phyloP scores from a whole-genome alignment of 441 rosid species.

The Populus hybrid region DNA sequence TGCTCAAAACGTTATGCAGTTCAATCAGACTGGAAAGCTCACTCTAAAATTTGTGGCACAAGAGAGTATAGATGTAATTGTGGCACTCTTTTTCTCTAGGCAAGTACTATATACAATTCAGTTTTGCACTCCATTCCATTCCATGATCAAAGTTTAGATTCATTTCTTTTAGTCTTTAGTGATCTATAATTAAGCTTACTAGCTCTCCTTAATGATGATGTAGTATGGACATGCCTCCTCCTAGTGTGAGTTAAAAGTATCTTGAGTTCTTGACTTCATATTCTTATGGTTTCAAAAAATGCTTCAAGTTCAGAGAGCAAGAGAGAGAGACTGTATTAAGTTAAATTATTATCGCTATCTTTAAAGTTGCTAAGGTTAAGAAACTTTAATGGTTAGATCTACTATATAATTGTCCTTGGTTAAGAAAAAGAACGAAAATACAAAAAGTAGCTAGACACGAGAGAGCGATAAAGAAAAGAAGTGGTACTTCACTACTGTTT shows the following conservation, averaged over 20 bases:
- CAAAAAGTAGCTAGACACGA: slow-evolving; percentile 26
- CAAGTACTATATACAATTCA: background rate
- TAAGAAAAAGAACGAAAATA: slow-evolving; percentile 16
- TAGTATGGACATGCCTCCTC: background rate
- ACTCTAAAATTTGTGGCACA: slow-evolving; percentile 61
- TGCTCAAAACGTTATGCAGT: slow-evolving; percentile 66
- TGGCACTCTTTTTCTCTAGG: slow-evolving; percentile 64
- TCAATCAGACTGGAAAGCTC: slow-evolving; percentile 69
- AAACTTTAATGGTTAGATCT: slow-evolving; percentile 2
- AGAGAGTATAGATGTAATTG: slow-evolving; percentile 64
- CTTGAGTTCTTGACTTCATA: background rate
- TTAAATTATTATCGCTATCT: background rate
- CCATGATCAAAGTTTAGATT: background rate
- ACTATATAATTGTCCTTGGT: slow-evolving; percentile 17
- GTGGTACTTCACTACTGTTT: slow-evolving; percentile 15
- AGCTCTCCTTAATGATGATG: background rate
- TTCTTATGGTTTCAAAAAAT: background rate
- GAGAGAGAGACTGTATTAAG: background rate
- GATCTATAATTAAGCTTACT: background rate
- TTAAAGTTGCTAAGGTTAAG: background rate
- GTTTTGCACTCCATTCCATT: background rate
- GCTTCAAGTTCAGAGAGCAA: background rate
- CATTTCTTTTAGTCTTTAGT: background rate
- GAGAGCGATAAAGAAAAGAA: slow-evolving; percentile 13
- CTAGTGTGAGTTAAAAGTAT: background rate